Conservation (phyloP, 495 filamentous ascomycete genomes). For the Amniculicola lignicola region DNA sequence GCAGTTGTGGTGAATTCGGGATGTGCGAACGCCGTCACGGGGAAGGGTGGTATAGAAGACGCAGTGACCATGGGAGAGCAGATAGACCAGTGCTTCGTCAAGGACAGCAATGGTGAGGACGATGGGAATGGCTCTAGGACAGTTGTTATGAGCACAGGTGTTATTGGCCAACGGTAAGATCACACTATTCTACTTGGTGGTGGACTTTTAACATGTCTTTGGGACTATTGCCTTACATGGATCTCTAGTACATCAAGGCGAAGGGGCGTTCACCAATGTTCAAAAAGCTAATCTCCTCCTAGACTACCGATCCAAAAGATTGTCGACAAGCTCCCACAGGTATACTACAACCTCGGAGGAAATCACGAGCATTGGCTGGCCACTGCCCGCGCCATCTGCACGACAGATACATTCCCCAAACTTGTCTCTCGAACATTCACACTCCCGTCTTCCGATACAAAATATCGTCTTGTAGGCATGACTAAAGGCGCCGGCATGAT, state of each 20-base stretch:
- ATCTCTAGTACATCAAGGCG: no score
- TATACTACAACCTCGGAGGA: conserved; percentile 62
- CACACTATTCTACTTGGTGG: neutral
- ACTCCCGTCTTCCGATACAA: conserved; percentile 74
- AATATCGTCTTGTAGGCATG: conserved; percentile 87
- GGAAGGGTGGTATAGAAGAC: conserved; percentile 86
- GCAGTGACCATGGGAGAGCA: conserved; percentile 75
- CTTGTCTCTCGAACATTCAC: conserved; percentile 79
- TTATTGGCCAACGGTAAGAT: conserved; percentile 84
- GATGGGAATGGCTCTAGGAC: conserved; percentile 64
- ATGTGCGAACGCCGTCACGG: conserved; percentile 96
- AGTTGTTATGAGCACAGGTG: conserved; percentile 95
- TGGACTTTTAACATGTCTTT: neutral
- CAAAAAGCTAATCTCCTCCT: neutral
- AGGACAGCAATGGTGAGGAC: conserved; percentile 39
- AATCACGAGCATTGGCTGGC: conserved; percentile 82
- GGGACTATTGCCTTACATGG: neutral
- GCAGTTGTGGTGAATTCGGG: conserved; percentile 92
- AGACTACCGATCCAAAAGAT: conserved; percentile 92
- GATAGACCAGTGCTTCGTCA: conserved; percentile 63
- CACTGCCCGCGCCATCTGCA: conserved; percentile 91
- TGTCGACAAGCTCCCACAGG: conserved; percentile 71
- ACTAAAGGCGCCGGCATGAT: conserved; percentile 99
- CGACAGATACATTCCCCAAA: conserved; percentile 98
- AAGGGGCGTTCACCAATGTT: no score